Base-by-base conservation (phyloP, 1,284 basidiomycete genomes). In the Calocybe gambosa region DNA sequence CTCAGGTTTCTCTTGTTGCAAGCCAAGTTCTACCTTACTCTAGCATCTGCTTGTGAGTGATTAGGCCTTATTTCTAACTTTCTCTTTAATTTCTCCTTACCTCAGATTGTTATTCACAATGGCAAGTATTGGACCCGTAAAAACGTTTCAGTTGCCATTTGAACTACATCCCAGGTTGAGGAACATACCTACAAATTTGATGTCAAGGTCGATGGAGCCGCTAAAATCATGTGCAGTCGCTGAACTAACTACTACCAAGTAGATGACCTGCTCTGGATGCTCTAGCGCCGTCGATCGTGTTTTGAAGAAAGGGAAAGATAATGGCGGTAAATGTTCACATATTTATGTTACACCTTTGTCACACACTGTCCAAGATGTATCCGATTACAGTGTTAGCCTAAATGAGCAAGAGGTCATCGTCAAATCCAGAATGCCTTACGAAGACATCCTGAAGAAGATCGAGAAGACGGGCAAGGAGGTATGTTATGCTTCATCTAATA, bases 261-360 rank as follows among this genome's bases (percentile, higher is more conserved):
- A 89, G 84, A 93, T 93, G 89, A 80, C 83, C 28, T 93, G 89
- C 66, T 59, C 64, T 28, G 89, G 90, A 25, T 93, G 89, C 69
- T 89, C 87, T 23, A 81, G 83, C 16, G 90, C 90, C 29, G 75
- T 93, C 43, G 73, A 69, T 19, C 78, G 87, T 28, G 89, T 82
- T 9, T 70, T 93, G 36, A 69, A 75, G 51, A 89, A 82, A 65
- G 74, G 81, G 3, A 86, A 85, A 66, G 63, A 34, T 15, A 3
- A 73, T 1, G 71, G 81, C 36, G 85, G 87, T 81, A 60, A 15
- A 25, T n/a, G 18, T 23, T 13, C 29, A 4, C 6, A 23, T 19
- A 5, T 16, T 19, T 9, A 35, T 1, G 31, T 3, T 18, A 29
- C 25, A 38, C 48, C n/a, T 38, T 26, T 21, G n/a, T 15, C 45